Percentiles rank a stretch among this genome's conserved stretches.
Evolutionary conservation across 1,139 yeast species (phyloP).

Genomic region (Kodamaea fungicola): DNA sequence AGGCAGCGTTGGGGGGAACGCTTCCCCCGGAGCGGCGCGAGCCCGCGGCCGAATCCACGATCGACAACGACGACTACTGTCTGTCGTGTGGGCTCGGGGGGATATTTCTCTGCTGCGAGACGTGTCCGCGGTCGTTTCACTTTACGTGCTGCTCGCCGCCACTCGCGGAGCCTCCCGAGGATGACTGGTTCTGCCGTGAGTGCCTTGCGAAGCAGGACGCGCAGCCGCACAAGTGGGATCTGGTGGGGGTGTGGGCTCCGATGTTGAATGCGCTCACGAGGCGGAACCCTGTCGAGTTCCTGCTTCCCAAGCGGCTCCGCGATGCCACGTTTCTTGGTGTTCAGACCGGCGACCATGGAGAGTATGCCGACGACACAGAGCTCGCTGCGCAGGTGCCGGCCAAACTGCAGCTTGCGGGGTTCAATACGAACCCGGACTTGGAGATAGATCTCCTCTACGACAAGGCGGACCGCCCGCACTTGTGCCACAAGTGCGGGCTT

Average conservation of each 20-base stretch:
- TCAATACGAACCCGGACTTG: conserved; percentile 41
- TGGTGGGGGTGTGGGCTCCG: conserved; percentile 60
- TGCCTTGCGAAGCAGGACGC: conserved; percentile 45
- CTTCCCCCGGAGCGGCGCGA: not conserved
- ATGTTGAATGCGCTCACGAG: conserved; percentile 55
- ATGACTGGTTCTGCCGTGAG: conserved; percentile 84
- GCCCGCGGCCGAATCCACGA: conserved; percentile 18
- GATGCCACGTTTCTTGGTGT: conserved; percentile 74
- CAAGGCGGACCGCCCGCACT: conserved; percentile 57
- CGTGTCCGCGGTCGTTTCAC: conserved; percentile 90
- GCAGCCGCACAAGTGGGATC: conserved; percentile 26
- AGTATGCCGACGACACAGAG: conserved; percentile 58
- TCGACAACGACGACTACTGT: conserved; percentile 83
- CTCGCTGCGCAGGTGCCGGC: conserved; percentile 47
- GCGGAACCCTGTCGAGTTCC: conserved; percentile 70
- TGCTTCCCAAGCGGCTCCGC: conserved; percentile 63
- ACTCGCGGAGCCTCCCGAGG: conserved; percentile 76
- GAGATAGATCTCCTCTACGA: conserved; percentile 59
- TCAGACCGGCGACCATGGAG: conserved; percentile 63
- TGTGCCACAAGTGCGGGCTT: conserved; percentile 74
- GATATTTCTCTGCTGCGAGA: conserved; percentile 85
- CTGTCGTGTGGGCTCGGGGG: conserved; percentile 87
- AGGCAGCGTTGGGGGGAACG: not conserved
- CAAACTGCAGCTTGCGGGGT: conserved; percentile 39
- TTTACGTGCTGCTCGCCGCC: conserved; percentile 93